Percentiles rank a stretch among this genome's conserved stretches.
phyloP scores from a whole-genome alignment of 2,329 filamentous ascomycete species.

The Bisporella sp. region DNA sequence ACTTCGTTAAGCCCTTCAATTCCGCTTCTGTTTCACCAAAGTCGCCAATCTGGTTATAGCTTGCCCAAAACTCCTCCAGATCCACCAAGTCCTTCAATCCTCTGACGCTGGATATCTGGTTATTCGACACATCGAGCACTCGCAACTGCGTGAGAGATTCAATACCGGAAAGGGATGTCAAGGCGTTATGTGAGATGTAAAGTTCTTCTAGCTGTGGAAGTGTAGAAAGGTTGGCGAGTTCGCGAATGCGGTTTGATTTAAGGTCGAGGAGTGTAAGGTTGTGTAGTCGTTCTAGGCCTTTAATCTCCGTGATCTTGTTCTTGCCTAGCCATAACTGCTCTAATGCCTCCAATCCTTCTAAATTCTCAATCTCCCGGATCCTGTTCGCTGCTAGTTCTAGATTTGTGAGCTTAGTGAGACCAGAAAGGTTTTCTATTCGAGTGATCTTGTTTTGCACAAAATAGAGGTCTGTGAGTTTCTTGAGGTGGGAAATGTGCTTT shows the following conservation, averaged over 20 bases:
- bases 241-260: slow-evolving; percentile 86
- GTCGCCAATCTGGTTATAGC: slow-evolving; percentile 73
- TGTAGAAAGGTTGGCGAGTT: slow-evolving; percentile 67
- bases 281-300: slow-evolving; percentile 64
- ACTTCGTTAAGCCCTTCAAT: slow-evolving; percentile 67
- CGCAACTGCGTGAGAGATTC: slow-evolving; percentile 57
- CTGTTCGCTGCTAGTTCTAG: slow-evolving; percentile 89
- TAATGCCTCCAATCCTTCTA: slow-evolving; percentile 70
- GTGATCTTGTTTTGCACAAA: slow-evolving; percentile 94
- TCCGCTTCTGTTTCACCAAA: slow-evolving; percentile 78
- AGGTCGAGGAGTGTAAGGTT: slow-evolving; percentile 86
- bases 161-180: slow-evolving; percentile 70
- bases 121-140: slow-evolving; percentile 84
- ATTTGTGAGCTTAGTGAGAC: slow-evolving; percentile 67
- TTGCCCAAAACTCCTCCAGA: slow-evolving; percentile 91
- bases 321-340: slow-evolving; percentile 92
- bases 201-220: slow-evolving; percentile 80
- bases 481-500: slow-evolving; percentile 76
- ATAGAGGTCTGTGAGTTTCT: slow-evolving; percentile 73
- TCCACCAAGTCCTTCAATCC: slow-evolving; percentile 62
- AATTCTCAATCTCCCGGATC: slow-evolving; percentile 80
- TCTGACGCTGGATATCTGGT: slow-evolving; percentile 68
- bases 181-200: slow-evolving; percentile 92
- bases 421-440: slow-evolving; percentile 77
- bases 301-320: slow-evolving; percentile 88